Conservation (phyloP, 176 grass and related monocot genomes). For the Carex cristatella region DNA sequence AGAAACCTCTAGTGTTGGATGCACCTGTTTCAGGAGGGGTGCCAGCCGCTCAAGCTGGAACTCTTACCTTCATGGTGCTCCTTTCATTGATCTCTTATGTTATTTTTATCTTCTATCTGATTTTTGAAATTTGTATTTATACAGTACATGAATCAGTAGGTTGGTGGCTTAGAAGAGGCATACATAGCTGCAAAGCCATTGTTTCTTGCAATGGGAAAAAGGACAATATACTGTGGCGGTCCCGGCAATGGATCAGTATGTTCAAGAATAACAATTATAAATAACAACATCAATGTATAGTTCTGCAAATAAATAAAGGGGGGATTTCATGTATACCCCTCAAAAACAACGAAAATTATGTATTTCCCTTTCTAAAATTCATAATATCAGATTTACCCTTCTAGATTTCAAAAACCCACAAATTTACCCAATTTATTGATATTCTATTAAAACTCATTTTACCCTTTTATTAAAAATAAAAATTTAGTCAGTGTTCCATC, state of each 20-base stretch:
- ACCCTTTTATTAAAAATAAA: too few relatives aligned
- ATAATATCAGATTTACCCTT: too few relatives aligned
- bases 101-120: slow-evolving; percentile 19
- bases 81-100: slow-evolving; percentile 5
- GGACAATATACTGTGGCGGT: slow-evolving; percentile 74
- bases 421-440: too few relatives aligned
- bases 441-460: too few relatives aligned
- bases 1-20: slow-evolving; percentile 67
- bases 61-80: slow-evolving; percentile 90
- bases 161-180: slow-evolving; percentile 79
- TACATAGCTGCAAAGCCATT: slow-evolving; percentile 79
- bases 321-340: too few relatives aligned
- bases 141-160: slow-evolving; percentile 28
- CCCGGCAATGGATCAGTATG: slow-evolving; percentile 85
- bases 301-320: neutral
- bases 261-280: slow-evolving; percentile 13
- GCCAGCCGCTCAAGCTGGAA: slow-evolving; percentile 80
- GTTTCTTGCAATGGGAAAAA: slow-evolving; percentile 78
- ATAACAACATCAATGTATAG: neutral
- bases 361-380: too few relatives aligned
- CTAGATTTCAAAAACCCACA: too few relatives aligned
- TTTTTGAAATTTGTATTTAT: neutral
- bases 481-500: too few relatives aligned
- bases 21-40: slow-evolving; percentile 94
- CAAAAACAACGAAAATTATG: too few relatives aligned